Evolutionary conservation across 2,329 filamentous ascomycete genomes (phyloP).

Genomic region (Cytospora leucostoma): DNA sequence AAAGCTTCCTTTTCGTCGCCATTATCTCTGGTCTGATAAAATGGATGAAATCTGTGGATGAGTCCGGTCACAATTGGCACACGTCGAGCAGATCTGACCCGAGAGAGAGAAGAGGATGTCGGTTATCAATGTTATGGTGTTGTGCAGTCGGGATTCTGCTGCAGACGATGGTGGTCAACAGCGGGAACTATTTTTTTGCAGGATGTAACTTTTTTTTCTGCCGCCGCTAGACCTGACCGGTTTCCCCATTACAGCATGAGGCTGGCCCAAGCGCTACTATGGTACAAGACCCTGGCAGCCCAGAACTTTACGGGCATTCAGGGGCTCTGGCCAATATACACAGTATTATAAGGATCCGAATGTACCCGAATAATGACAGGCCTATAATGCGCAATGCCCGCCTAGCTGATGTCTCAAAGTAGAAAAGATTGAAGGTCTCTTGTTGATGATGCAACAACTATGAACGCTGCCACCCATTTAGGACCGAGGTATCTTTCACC

Average conservation of each 20-base stretch:
- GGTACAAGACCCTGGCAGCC: no score
- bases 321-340: background rate
- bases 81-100: background rate
- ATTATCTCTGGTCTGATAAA: slow-evolving; percentile 38
- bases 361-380: no score
- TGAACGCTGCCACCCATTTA: no score
- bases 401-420: no score
- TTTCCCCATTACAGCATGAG: background rate
- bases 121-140: background rate
- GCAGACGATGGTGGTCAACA: background rate
- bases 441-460: no score
- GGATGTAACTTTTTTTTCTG: slow-evolving; percentile 29
- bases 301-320: background rate
- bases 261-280: slow-evolving; percentile 10
- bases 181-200: slow-evolving; percentile 25
- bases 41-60: background rate
- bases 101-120: slow-evolving; percentile 7
- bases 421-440: no score
- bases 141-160: slow-evolving; percentile 10
- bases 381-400: no score
- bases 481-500: no score
- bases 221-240: slow-evolving; percentile 20
- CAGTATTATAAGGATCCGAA: no score
- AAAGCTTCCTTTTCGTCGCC: slow-evolving; percentile 64
- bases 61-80: background rate